Conservation (phyloP, 768 basidiomycete species). For the Tricholoma terreum region DNA sequence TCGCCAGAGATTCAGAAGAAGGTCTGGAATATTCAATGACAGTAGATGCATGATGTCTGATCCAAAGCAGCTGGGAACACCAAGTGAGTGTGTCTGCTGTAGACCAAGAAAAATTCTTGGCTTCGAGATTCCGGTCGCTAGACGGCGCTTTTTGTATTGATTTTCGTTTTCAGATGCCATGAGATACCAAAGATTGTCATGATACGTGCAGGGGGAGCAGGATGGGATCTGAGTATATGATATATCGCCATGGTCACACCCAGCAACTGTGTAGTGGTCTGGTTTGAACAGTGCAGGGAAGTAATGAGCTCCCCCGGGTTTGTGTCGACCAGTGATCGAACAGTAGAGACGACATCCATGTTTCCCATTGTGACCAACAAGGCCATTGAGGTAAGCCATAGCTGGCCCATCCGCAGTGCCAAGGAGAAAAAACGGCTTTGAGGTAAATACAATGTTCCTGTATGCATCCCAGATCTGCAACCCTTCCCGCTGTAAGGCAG, state of each 20-base stretch:
- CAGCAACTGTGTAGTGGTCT: neutral
- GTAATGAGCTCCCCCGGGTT: conserved; percentile 9
- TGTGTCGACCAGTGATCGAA: conserved; percentile 19
- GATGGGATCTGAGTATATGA: neutral
- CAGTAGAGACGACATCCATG: conserved; percentile 28
- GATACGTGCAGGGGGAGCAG: neutral
- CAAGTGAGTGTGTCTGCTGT: too few species aligned
- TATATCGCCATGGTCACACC: neutral
- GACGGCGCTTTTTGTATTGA: conserved; percentile 10
- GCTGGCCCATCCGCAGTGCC: conserved; percentile 13
- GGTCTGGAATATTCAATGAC: conserved; percentile 35
- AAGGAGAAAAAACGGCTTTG: conserved; percentile 5
- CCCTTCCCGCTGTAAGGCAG: conserved; percentile 19
- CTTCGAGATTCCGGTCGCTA: conserved; percentile 31
- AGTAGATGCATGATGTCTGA: conserved; percentile 39
- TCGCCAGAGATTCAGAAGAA: conserved; percentile 32
- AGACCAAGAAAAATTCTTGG: too few species aligned
- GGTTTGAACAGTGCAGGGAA: conserved; percentile 6
- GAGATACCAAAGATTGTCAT: neutral
- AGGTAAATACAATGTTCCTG: neutral
- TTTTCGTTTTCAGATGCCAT: conserved; percentile 11
- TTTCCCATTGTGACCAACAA: conserved; percentile 24
- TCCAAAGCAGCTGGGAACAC: conserved; percentile 27
- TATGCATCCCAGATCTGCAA: conserved; percentile 18
- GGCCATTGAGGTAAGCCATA: conserved; percentile 19